These are phyloP conservation scores for Wilcoxina mikolae DNA, from an alignment of 495 filamentous ascomycete genomes.

Conservation along the genomic window DNA sequence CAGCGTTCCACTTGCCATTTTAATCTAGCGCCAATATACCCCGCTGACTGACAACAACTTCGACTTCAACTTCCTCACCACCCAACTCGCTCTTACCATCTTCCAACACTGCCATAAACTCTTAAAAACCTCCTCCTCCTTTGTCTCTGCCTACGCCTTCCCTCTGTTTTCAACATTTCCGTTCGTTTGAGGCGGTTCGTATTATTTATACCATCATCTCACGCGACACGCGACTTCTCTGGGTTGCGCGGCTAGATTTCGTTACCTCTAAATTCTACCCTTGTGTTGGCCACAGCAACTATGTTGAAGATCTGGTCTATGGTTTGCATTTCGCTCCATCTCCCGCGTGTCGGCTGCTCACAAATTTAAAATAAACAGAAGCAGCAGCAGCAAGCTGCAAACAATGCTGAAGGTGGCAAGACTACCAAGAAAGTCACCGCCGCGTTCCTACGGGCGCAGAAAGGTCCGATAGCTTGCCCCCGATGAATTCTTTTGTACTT, in stretches of 20 bases:
- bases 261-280: no score
- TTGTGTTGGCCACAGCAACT: not conserved
- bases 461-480: slow-evolving; percentile 44
- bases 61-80: not conserved
- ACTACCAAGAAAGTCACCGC: slow-evolving; percentile 98
- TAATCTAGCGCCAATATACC: not conserved
- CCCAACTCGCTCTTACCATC: no score
- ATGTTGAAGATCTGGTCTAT: slow-evolving; percentile 99
- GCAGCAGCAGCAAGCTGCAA: slow-evolving; percentile 87
- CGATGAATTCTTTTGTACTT: not conserved
- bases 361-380: slow-evolving; percentile 41
- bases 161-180: not conserved
- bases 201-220: not conserved
- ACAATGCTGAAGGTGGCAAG: slow-evolving; percentile 60
- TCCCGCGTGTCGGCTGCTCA: not conserved
- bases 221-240: no score
- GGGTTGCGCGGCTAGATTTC: no score
- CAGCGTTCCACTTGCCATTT: not conserved
- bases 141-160: not conserved
- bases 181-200: not conserved
- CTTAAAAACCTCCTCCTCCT: not conserved
- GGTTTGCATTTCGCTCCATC: slow-evolving; percentile 40
- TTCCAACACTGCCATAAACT: not conserved
- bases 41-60: not conserved
- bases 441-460: slow-evolving; percentile 87